Evolutionary conservation across 805 yeast species (phyloP).

Genomic region (Candida nemodendra): DNA sequence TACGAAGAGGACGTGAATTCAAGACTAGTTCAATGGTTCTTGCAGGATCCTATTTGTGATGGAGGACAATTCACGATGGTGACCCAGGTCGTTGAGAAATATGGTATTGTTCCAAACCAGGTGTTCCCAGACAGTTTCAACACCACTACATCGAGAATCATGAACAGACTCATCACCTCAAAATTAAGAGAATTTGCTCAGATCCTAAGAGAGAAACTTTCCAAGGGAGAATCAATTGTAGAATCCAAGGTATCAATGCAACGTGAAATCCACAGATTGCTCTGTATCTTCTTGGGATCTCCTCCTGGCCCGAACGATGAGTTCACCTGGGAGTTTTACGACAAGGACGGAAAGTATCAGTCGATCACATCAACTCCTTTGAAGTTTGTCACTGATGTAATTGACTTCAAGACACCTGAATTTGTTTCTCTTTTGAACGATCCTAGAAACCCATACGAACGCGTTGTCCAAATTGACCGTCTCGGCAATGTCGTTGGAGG

Average conservation of each 20-base stretch:
- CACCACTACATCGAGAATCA: constrained; percentile 46
- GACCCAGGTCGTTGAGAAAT: constrained; percentile 70
- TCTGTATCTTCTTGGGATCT: constrained; percentile 68
- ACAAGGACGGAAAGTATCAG: constrained; percentile 58
- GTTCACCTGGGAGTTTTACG: constrained; percentile 73
- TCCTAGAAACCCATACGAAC: constrained; percentile 70
- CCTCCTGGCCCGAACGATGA: constrained; percentile 73
- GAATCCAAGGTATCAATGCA: constrained; percentile 41
- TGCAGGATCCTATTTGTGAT: constrained; percentile 67
- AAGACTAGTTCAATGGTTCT: constrained; percentile 63
- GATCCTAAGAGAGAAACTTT: constrained; percentile 49
- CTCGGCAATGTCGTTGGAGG: constrained; percentile 73
- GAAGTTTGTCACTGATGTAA: constrained; percentile 57
- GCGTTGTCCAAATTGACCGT: constrained; percentile 67
- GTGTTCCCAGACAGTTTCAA: constrained; percentile 67
- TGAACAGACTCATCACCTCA: constrained; percentile 64
- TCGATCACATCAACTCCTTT: constrained; percentile 57
- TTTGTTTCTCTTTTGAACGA: constrained; percentile 73
- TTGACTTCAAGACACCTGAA: constrained; percentile 50
- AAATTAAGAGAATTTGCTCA: constrained; percentile 80
- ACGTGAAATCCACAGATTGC: constrained; percentile 60
- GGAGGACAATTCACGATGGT: constrained; percentile 92
- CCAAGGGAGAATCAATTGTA: constrained; percentile 41
- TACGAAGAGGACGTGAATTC: constrained; percentile 64
- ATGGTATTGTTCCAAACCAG: constrained; percentile 76